A percentile compares a stretch with the other conserved stretches of the same genome.
phyloP scores from a whole-genome alignment of 805 yeast genomes.

The Myxozyma monticola region DNA sequence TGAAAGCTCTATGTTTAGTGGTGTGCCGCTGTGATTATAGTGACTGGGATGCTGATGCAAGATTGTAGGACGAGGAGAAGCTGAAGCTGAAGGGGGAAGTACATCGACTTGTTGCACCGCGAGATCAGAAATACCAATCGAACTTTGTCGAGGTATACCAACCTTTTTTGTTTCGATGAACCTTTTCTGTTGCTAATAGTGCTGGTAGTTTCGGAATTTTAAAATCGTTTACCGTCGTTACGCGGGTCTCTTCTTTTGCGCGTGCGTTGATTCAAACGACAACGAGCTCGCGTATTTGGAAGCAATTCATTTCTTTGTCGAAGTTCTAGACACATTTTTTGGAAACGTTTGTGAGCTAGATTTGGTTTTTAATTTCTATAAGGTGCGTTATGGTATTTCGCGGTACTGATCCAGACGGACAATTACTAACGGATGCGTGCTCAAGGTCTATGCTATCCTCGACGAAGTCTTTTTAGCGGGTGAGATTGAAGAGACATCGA shows the following conservation, averaged over 20 bases:
- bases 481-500: slow-evolving; percentile 83
- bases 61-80: slow-evolving; percentile 47
- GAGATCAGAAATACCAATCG: slow-evolving; percentile 82
- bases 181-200: neutral
- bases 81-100: slow-evolving; percentile 57
- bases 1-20: neutral
- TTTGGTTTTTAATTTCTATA: slow-evolving; percentile 86
- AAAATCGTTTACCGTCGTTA: slow-evolving; percentile 84
- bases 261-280: slow-evolving; percentile 75
- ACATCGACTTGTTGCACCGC: slow-evolving; percentile 73
- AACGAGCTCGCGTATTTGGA: slow-evolving; percentile 83
- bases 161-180: neutral
- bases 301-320: slow-evolving; percentile 83
- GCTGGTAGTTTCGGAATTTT: slow-evolving; percentile 49
- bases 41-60: neutral
- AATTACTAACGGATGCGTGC: neutral
- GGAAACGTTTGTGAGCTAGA: slow-evolving; percentile 93
- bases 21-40: neutral
- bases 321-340: slow-evolving; percentile 80
- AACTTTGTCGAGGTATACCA: slow-evolving; percentile 64
- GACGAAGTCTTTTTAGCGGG: slow-evolving; percentile 92
- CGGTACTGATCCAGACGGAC: neutral
- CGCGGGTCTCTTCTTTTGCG: slow-evolving; percentile 88
- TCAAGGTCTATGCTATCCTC: slow-evolving; percentile 60
- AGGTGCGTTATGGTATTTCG: slow-evolving; percentile 39